Evolutionary conservation across 2,329 filamentous ascomycete species (phyloP).

Genomic region (Xylariaceae sp.): DNA sequence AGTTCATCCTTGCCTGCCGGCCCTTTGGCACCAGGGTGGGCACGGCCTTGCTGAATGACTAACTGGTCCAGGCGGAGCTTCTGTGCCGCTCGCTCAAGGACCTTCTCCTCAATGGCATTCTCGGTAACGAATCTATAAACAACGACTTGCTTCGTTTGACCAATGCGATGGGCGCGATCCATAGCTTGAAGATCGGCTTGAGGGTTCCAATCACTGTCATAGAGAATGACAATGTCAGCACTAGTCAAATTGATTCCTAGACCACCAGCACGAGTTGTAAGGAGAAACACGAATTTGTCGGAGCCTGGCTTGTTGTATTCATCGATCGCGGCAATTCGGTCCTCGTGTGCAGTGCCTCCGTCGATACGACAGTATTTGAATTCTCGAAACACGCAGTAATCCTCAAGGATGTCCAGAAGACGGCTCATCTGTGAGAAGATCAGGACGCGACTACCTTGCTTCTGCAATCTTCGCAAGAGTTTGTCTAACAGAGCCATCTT

Average conservation of each 20-base stretch:
- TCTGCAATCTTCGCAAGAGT: slow-evolving; percentile 79
- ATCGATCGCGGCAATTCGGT: slow-evolving; percentile 95
- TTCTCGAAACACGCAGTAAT: slow-evolving; percentile 94
- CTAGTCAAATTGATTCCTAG: slow-evolving; percentile 94
- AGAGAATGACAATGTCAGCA: slow-evolving; percentile 94
- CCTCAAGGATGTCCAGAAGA: slow-evolving; percentile 93
- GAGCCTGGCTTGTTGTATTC: slow-evolving; percentile 97
- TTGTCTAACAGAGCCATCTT: slow-evolving; percentile 98
- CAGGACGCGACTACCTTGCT: slow-evolving; percentile 89
- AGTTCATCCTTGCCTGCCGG: slow-evolving; percentile 96
- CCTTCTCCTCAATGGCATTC: slow-evolving; percentile 98
- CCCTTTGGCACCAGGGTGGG: slow-evolving; percentile 86
- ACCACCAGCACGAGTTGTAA: slow-evolving; percentile 94
- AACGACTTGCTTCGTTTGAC: slow-evolving; percentile 95
- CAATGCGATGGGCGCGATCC: slow-evolving; percentile 98
- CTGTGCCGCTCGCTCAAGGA: slow-evolving; percentile 92
- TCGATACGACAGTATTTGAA: slow-evolving; percentile 98
- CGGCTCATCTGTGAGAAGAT: slow-evolving; percentile 99
- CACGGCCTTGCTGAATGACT: slow-evolving; percentile 95
- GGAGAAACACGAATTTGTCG: slow-evolving; percentile 93
- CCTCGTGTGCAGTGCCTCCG: slow-evolving; percentile 93
- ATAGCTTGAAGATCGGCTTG: slow-evolving; percentile 98
- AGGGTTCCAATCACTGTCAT: slow-evolving; percentile 98
- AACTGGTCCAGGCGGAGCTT: slow-evolving; percentile 95
- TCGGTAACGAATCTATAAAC: slow-evolving; percentile 98